These are phyloP conservation scores for Podila epigama DNA, from an alignment of 192 early-diverging fungal species.

Conservation along the genomic window DNA sequence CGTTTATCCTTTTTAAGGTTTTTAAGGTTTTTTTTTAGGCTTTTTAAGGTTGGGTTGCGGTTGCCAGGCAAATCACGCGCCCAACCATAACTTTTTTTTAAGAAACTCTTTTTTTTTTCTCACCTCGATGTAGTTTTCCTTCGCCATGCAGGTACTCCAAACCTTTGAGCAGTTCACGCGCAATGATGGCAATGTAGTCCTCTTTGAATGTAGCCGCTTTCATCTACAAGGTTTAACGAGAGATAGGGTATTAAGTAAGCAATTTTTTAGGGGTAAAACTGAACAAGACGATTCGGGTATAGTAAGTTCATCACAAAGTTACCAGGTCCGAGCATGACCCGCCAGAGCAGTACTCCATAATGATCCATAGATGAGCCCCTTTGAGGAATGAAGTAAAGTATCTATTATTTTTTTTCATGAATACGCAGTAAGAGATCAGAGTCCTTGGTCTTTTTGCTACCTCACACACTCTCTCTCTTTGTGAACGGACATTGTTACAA, in stretches of 20 bases:
- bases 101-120: not conserved
- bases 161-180: slow-evolving; percentile 86
- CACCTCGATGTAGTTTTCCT: slow-evolving; percentile 83
- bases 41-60: no score
- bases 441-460: not conserved
- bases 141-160: slow-evolving; percentile 91
- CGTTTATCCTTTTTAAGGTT: not conserved
- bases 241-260: not conserved
- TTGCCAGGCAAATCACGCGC: no score
- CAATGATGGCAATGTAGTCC: slow-evolving; percentile 88
- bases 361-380: slow-evolving; percentile 90
- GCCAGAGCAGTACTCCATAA: slow-evolving; percentile 97
- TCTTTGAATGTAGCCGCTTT: slow-evolving; percentile 83
- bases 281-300: not conserved
- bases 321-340: slow-evolving; percentile 95
- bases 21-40: not conserved
- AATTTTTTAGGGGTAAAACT: not conserved
- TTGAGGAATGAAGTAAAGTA: slow-evolving; percentile 93
- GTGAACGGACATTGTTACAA: not conserved
- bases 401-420: slow-evolving; percentile 26
- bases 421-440: not conserved
- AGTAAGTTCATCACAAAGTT: slow-evolving; percentile 16
- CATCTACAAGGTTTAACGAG: slow-evolving; percentile 62
- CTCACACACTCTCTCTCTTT: no score
- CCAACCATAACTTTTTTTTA: no score